These are phyloP conservation scores for Staphylotrichum longicolle DNA, from an alignment of 495 filamentous ascomycete genomes.

Conservation along the genomic window DNA sequence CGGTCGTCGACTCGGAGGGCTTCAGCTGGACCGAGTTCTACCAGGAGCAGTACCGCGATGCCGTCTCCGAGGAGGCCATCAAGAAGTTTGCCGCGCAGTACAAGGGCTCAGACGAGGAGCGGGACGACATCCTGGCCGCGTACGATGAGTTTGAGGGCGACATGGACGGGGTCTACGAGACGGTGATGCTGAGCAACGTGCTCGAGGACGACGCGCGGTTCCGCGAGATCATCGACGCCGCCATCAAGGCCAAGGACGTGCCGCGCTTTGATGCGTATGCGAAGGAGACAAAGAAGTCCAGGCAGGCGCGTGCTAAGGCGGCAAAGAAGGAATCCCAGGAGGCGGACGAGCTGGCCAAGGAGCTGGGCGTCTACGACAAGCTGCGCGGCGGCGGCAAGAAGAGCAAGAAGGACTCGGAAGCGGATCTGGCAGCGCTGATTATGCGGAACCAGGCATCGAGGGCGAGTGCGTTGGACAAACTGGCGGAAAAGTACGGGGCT, in stretches of 20 bases:
- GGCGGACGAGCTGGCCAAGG: slow-evolving; percentile 68
- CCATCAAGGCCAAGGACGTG: slow-evolving; percentile 67
- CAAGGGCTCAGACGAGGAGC: slow-evolving; percentile 85
- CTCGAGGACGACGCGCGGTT: slow-evolving; percentile 86
- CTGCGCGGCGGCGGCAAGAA: slow-evolving; percentile 49
- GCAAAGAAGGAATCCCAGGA: slow-evolving; percentile 68
- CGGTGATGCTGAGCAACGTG: slow-evolving; percentile 80
- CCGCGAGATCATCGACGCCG: slow-evolving; percentile 71
- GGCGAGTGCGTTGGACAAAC: slow-evolving; percentile 56
- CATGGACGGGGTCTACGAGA: slow-evolving; percentile 71
- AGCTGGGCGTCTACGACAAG: slow-evolving; percentile 64
- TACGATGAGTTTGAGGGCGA: slow-evolving; percentile 68
- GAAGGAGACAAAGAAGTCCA: slow-evolving; percentile 64
- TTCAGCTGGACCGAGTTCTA: slow-evolving; percentile 93
- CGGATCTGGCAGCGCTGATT: slow-evolving; percentile 44
- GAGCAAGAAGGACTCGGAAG: slow-evolving; percentile 44
- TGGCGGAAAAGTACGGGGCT: slow-evolving; percentile 73
- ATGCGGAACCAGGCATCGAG: slow-evolving; percentile 39
- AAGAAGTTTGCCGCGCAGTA: slow-evolving; percentile 70
- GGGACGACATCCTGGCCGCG: slow-evolving; percentile 67
- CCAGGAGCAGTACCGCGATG: slow-evolving; percentile 70
- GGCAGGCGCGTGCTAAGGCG: slow-evolving; percentile 59
- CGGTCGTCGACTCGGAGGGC: slow-evolving; percentile 63
- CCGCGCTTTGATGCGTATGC: slow-evolving; percentile 64
- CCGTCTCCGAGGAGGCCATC: slow-evolving; percentile 67